Evolutionary conservation across 352 stramenopile species (phyloP).

Genomic region (Phytophthora colocasiae): DNA sequence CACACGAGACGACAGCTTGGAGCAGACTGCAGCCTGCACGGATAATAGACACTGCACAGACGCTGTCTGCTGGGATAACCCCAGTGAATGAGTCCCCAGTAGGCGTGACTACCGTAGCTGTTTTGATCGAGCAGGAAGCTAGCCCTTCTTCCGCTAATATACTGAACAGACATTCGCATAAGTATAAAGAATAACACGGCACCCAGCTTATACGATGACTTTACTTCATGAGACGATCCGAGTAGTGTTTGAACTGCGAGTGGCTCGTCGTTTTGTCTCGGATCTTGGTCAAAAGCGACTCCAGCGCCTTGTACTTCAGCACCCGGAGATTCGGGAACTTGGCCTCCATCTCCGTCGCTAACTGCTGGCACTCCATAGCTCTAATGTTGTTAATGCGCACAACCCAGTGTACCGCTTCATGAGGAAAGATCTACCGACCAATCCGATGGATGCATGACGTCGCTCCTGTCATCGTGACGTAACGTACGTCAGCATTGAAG

Average conservation of each 20-base stretch:
- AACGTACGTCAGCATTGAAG: background rate
- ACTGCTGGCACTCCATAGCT: slow-evolving; percentile 42
- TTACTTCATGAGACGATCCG: slow-evolving; percentile 78
- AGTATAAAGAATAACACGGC: too few species aligned
- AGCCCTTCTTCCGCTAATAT: slow-evolving; percentile 75
- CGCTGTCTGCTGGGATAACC: slow-evolving; percentile 51
- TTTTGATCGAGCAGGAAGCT: slow-evolving; percentile 54
- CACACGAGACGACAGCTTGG: slow-evolving; percentile 86
- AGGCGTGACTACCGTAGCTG: slow-evolving; percentile 58
- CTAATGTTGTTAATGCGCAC: too few species aligned
- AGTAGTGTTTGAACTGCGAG: slow-evolving; percentile 76
- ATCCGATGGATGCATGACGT: background rate
- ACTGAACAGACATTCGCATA: slow-evolving; percentile 23
- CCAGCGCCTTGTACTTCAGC: slow-evolving; percentile 67
- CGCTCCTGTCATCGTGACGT: slow-evolving; percentile 1
- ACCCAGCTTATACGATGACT: background rate
- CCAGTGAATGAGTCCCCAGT: slow-evolving; percentile 61
- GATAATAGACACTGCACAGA: slow-evolving; percentile 95
- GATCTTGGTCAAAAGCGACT: slow-evolving; percentile 69
- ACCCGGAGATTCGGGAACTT: slow-evolving; percentile 65
- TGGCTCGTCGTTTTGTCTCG: slow-evolving; percentile 65
- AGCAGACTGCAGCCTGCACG: slow-evolving; percentile 90
- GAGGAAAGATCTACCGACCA: too few species aligned
- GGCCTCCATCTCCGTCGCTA: slow-evolving; percentile 54
- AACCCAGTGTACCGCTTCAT: too few species aligned